phyloP scores from a whole-genome alignment of 75 land plant genomes.

The Ceratopteris richardii region DNA sequence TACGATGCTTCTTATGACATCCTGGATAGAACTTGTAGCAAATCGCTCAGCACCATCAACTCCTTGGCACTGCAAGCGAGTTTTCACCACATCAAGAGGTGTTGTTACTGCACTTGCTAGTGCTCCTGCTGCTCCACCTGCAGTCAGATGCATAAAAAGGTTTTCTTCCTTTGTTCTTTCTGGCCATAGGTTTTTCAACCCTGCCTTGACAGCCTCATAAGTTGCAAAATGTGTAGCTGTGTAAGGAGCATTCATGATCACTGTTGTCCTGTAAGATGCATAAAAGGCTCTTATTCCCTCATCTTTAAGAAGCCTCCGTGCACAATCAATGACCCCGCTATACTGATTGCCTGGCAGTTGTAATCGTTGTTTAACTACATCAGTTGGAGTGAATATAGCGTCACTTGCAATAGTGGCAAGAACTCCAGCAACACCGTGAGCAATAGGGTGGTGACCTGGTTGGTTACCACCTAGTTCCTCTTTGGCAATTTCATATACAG shows the following conservation, averaged over 20 bases:
- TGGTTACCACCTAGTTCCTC: slow-evolving; percentile 17
- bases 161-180: slow-evolving; percentile 5
- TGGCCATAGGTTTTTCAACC: neutral
- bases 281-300: slow-evolving; percentile 57
- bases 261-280: slow-evolving; percentile 62
- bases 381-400: slow-evolving; percentile 68
- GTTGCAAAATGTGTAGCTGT: too few relatives aligned
- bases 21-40: too few relatives aligned
- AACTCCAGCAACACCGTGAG: slow-evolving; percentile 43
- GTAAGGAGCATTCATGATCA: slow-evolving; percentile 68
- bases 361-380: too few relatives aligned
- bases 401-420: slow-evolving; percentile 61
- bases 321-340: slow-evolving; percentile 44
- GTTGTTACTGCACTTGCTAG: slow-evolving; percentile 14
- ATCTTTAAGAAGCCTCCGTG: slow-evolving; percentile 33
- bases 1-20: too few relatives aligned
- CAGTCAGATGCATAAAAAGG: slow-evolving; percentile 3
- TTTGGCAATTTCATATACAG: slow-evolving; percentile 43
- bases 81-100: too few relatives aligned
- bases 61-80: too few relatives aligned
- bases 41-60: too few relatives aligned
- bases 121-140: slow-evolving; percentile 18
- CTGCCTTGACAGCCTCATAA: slow-evolving; percentile 53
- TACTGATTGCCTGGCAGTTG: slow-evolving; percentile 47
- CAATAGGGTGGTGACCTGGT: slow-evolving; percentile 15